Evolutionary conservation across 2,329 filamentous ascomycete genomes (phyloP).

Genomic region (Endoconidiophora polonica): DNA sequence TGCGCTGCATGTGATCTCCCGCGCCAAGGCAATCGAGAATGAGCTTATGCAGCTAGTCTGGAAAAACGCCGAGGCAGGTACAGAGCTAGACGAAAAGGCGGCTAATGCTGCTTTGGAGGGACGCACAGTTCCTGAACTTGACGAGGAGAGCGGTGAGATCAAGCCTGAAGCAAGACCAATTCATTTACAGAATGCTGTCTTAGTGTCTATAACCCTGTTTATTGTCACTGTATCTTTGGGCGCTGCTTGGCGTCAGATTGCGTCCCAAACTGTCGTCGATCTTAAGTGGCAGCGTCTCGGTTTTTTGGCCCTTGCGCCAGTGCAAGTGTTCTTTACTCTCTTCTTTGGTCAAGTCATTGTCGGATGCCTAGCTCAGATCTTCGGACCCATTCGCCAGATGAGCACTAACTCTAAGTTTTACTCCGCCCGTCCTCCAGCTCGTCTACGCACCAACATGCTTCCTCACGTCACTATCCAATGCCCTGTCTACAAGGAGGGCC

Average conservation of each 20-base stretch:
- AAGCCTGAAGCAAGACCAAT: constrained; percentile 48
- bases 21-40: constrained; percentile 56
- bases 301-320: constrained; percentile 47
- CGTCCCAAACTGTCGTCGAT: constrained; percentile 52
- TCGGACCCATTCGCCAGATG: constrained; percentile 60
- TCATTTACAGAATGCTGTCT: constrained; percentile 51
- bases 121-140: constrained; percentile 39
- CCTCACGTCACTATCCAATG: constrained; percentile 72
- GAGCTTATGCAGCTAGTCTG: constrained; percentile 66
- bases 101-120: constrained; percentile 12
- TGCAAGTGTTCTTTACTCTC: constrained; percentile 67
- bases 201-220: constrained; percentile 49
- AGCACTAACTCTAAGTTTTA: constrained; percentile 66
- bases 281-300: constrained; percentile 43
- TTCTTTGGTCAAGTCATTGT: constrained; percentile 69
- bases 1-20: constrained; percentile 48
- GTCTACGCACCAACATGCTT: constrained; percentile 38
- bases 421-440: constrained; percentile 51
- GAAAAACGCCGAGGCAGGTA: constrained; percentile 39
- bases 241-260: constrained; percentile 51
- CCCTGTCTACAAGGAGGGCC: constrained; percentile 75
- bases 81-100: constrained; percentile 28
- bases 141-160: constrained; percentile 54
- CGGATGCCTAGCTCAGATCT: constrained; percentile 56
- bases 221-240: constrained; percentile 51